These are phyloP conservation scores for Cephaloascus albidus DNA, from an alignment of 805 yeast genomes.

Conservation along the genomic window DNA sequence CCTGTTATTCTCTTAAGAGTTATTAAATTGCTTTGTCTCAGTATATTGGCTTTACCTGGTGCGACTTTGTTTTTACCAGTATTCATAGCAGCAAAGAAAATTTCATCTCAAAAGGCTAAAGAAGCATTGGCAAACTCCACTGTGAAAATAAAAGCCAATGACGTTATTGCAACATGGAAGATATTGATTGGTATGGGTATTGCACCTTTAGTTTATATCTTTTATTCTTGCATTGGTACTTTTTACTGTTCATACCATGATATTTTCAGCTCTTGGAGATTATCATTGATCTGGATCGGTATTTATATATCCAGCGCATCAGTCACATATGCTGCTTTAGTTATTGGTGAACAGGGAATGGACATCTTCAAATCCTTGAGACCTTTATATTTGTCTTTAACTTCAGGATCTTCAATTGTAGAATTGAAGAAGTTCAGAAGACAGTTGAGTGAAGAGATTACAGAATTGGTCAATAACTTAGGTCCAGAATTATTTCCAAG, in stretches of 20 bases:
- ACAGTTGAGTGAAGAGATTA: conserved; percentile 61
- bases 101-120: conserved; percentile 63
- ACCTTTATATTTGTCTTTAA: conserved; percentile 65
- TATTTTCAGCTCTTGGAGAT: conserved; percentile 10
- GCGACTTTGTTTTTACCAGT: conserved; percentile 48
- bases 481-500: conserved; percentile 80
- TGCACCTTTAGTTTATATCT: conserved; percentile 77
- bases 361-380: conserved; percentile 77
- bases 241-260: conserved; percentile 16
- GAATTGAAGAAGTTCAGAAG: conserved; percentile 55
- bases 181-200: conserved; percentile 79
- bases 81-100: conserved; percentile 59
- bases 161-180: conserved; percentile 97
- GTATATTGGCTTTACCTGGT: conserved; percentile 79
- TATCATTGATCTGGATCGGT: conserved; percentile 29
- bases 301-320: conserved; percentile 58
- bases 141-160: conserved; percentile 86
- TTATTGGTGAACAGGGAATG: conserved; percentile 90
- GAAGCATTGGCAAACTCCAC: conserved; percentile 79
- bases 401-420: conserved; percentile 44
- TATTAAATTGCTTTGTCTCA: conserved; percentile 43
- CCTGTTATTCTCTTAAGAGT: conserved; percentile 50
- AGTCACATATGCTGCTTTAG: conserved; percentile 83
- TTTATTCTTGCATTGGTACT: conserved; percentile 63
- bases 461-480: conserved; percentile 66